Evolutionary conservation across 179 eudicot genomes (phyloP), one percentile per base, ranked within the genome.

Genomic region (Beta corolliflora): DNA sequence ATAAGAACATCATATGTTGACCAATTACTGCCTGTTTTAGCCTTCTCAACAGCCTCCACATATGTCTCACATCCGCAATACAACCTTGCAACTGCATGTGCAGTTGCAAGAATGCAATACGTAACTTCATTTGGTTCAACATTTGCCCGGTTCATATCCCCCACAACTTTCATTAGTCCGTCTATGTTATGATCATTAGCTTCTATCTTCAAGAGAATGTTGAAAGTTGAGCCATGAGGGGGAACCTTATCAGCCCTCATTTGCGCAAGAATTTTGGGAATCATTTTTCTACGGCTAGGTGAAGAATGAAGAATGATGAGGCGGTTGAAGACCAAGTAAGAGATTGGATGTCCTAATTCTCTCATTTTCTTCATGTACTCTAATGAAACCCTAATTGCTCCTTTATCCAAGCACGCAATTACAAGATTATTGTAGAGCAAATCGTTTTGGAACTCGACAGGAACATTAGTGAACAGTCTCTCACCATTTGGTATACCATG

Each of bases 331-430:
- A 91, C 87, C 73, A 94, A 83, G 79, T 92, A 83, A 9, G 99
- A 94, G 86, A 97, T 92, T 23, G 91, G 89, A 87, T 91, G 88
- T 50, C 95, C 91, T 59, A 93, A 82, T 74, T 89, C 97, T 86
- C 98, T 92, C 98, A 94, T 97, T 87, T 88, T 97, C 89, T 87
- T 92, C 98, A 94, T 94, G 88, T 94, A 93, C 9, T 90, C 97
- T 53, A 94, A 80, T 56, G 99, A 88, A 68, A 94, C 91, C 71
- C 87, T 84, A 71, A 94, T 90, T 81, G 83, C 85, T 66, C 98
- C 98, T 87, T 89, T 94, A 73, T 91, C 99, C 88, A 97, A 85
- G 86, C 97, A 94, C 7, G 93, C 94, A 41, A 96, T 91, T 29
- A 94, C 94, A 54, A 94, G 97, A 85, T 96, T 96, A 88, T 94